phyloP scores from a whole-genome alignment of 331 rosid genomes.

The Phaseolus coccineus region DNA sequence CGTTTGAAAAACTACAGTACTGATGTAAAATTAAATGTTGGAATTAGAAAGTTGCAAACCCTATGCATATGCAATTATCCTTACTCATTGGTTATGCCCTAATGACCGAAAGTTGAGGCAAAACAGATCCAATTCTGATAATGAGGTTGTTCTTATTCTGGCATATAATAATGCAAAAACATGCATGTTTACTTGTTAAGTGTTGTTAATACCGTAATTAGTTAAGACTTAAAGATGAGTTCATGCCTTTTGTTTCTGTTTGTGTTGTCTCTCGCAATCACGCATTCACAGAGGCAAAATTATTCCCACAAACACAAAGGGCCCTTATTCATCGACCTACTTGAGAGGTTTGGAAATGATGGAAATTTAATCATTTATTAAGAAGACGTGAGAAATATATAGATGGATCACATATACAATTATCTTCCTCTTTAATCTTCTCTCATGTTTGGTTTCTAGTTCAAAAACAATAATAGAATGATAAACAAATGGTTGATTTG shows the following conservation, averaged over 20 bases:
- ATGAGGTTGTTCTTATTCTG: background rate
- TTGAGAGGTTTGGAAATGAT: constrained; percentile 35
- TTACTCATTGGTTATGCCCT: background rate
- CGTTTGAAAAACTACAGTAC: no score
- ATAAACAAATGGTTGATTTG: no score
- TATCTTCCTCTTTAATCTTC: no score
- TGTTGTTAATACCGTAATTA: constrained; percentile 35
- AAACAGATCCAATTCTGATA: constrained; percentile 22
- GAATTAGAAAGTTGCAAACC: background rate
- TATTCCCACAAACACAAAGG: constrained; percentile 40
- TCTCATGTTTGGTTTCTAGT: no score
- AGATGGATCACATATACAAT: no score
- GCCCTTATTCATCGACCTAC: constrained; percentile 41
- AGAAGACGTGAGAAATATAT: no score
- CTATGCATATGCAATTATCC: constrained; percentile 1
- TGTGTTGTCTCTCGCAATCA: constrained; percentile 1
- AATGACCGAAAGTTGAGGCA: constrained; percentile 34
- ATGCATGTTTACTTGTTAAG: constrained; percentile 39
- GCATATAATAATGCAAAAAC: constrained; percentile 40
- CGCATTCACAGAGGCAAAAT: constrained; percentile 37
- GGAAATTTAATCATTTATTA: constrained; percentile 29
- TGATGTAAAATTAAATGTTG: background rate
- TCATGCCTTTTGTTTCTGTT: background rate
- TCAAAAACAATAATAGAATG: no score
- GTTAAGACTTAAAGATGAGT: constrained; percentile 41